Evolutionary conservation across 208 protist species (phyloP).

Genomic region (Entamoeba histolytica): DNA sequence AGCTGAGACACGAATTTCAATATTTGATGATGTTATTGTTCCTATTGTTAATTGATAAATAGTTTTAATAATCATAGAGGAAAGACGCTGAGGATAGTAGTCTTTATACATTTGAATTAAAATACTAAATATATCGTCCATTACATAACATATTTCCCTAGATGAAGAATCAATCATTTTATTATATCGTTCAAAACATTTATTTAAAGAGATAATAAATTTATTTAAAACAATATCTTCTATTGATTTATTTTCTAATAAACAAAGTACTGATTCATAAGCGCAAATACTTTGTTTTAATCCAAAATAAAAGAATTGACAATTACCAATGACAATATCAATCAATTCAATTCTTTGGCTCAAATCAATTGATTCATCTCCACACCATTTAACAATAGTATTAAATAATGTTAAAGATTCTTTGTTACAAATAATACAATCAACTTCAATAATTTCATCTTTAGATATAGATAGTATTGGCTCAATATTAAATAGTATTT

Average conservation of each 20-base stretch:
- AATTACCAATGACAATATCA: neutral
- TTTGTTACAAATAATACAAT: neutral
- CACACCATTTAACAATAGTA: neutral
- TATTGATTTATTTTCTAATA: neutral
- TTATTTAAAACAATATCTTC: neutral
- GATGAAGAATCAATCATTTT: neutral
- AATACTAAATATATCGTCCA: neutral
- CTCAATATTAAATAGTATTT: neutral
- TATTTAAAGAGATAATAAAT: neutral
- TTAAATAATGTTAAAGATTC: neutral
- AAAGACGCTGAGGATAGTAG: neutral
- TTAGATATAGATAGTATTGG: neutral
- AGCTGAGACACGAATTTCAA: neutral
- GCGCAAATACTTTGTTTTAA: neutral
- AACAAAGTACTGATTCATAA: neutral
- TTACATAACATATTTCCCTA: neutral
- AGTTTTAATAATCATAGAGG: neutral
- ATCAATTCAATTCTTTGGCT: neutral
- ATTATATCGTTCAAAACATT: neutral
- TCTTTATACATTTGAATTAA: neutral
- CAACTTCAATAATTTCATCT: neutral
- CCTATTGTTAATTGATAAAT: neutral
- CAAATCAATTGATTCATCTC: neutral
- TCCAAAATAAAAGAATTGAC: neutral
- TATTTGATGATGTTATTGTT: neutral